Evolutionary conservation across 2,329 filamentous ascomycete species (phyloP).

Genomic region (Aspergillus oerlinghausenensis): DNA sequence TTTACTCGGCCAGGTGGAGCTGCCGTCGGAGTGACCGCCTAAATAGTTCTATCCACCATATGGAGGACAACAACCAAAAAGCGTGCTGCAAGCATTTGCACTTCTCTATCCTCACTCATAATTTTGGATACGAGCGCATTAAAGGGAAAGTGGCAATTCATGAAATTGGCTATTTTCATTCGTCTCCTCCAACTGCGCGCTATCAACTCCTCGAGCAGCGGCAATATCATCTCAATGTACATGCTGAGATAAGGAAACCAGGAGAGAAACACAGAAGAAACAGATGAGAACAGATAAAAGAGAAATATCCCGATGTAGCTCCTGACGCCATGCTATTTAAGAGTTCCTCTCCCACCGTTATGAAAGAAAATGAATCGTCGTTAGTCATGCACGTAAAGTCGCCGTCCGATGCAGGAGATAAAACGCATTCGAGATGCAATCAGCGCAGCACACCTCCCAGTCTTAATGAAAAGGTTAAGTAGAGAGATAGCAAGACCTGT

Average conservation of each 20-base stretch:
- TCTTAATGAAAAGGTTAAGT: background rate
- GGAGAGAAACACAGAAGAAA: background rate
- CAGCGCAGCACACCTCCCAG: background rate
- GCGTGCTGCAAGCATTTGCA: background rate
- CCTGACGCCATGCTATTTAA: slow-evolving; percentile 15
- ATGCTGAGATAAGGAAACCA: background rate
- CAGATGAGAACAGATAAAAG: background rate
- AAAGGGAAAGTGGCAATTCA: background rate
- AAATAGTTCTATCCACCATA: too few species aligned
- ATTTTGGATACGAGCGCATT: background rate
- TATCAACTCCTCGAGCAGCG: background rate
- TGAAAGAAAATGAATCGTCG: background rate
- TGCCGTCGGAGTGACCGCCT: slow-evolving; percentile 10
- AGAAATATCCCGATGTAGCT: background rate
- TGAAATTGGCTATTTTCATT: background rate
- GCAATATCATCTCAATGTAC: background rate
- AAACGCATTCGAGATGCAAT: background rate
- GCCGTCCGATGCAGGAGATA: background rate
- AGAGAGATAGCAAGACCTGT: background rate
- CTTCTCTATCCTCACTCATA: background rate
- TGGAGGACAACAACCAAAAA: background rate
- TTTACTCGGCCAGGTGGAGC: slow-evolving; percentile 13
- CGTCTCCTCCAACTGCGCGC: background rate
- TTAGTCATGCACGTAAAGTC: background rate
- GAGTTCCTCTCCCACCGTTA: background rate